Base-by-base conservation (phyloP, 2,329 filamentous ascomycete species). In the Colletotrichum filicis region DNA sequence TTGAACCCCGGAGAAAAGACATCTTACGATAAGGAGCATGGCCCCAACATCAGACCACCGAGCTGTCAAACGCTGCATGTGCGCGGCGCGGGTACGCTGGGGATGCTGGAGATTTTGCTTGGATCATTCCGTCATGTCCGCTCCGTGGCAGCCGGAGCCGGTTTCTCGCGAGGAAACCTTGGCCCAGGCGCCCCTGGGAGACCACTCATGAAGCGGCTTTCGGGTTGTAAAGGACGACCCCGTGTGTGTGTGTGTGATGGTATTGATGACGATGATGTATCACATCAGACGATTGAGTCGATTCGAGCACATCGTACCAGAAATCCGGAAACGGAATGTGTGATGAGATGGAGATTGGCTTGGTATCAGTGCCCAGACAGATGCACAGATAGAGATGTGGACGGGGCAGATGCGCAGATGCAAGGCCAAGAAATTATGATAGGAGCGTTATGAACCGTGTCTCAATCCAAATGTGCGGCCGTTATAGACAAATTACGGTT, bases 231-330 rank as follows among this genome's bases (percentile, higher is more conserved):
- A 46, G 8, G 16, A n/a, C 42, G 8, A n/a, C 19, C 42, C 42
- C 32, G 32, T 35, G 42, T 49, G 14, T 12, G 32, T 11, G 14
- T 49, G 1, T 16, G 37, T 19, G 14, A 24, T 26, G 24, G 46
- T 53, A 28, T 19, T 65, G 59, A 42, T 28, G 19, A 28, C 49
- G 64, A n/a, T 58, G 64, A 61, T 57, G 22, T 63, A 46, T 68
- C 35, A 71, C 57, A 71, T 68, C 64, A 37, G 68, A 71, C 37
- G 64, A 71, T 28, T 26, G 24, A n/a, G 58, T n/a, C 63, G 46
- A 32, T 57, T 56, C 28, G 6, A 6, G 7, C 5, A n/a, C 8
- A 24, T 53, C 57, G 46, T 63, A n/a, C 37, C 35, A 53, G 49
- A 26, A 62, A 62, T 55, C 46, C 14, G 57, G 42, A 49, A 4